phyloP scores from a whole-genome alignment of 2,329 filamentous ascomycete genomes.

The Podosphaera aphanis region DNA sequence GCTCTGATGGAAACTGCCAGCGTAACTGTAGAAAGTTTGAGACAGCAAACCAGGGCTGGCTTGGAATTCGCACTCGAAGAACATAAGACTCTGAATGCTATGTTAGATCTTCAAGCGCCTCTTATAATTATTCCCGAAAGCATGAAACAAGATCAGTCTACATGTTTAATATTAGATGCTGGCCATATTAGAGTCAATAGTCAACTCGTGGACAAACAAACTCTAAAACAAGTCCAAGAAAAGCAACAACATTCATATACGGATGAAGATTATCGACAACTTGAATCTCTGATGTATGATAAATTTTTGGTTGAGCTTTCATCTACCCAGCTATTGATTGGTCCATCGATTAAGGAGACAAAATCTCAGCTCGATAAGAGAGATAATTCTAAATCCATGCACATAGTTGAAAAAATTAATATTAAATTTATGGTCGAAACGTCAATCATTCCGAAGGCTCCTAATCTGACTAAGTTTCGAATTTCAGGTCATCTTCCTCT shows the following conservation, averaged over 20 bases:
- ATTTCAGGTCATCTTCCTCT: slow-evolving; percentile 82
- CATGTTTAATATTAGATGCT: slow-evolving; percentile 84
- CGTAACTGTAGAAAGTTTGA: slow-evolving; percentile 79
- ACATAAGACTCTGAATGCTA: slow-evolving; percentile 92
- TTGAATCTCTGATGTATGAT: slow-evolving; percentile 94
- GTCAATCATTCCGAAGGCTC: slow-evolving; percentile 88
- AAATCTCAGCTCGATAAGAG: slow-evolving; percentile 54
- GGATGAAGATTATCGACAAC: slow-evolving; percentile 64
- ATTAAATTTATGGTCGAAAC: slow-evolving; percentile 91
- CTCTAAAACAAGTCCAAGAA: slow-evolving; percentile 66
- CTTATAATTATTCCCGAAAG: slow-evolving; percentile 91
- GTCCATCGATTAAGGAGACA: slow-evolving; percentile 75
- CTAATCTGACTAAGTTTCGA: slow-evolving; percentile 75
- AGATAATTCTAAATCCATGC: slow-evolving; percentile 46
- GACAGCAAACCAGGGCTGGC: slow-evolving; percentile 86
- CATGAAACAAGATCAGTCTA: slow-evolving; percentile 56
- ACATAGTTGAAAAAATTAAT: slow-evolving; percentile 91
- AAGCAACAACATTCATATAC: slow-evolving; percentile 77
- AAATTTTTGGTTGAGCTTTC: slow-evolving; percentile 83
- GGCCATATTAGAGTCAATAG: slow-evolving; percentile 90
- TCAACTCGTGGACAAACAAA: slow-evolving; percentile 78
- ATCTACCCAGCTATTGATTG: slow-evolving; percentile 86
- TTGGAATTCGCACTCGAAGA: slow-evolving; percentile 92
- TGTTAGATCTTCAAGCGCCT: slow-evolving; percentile 83
- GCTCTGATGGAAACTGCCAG: slow-evolving; percentile 90